These are phyloP conservation scores for Aspergillus sp. DNA, from an alignment of 2,329 filamentous ascomycete species.

Conservation along the genomic window DNA sequence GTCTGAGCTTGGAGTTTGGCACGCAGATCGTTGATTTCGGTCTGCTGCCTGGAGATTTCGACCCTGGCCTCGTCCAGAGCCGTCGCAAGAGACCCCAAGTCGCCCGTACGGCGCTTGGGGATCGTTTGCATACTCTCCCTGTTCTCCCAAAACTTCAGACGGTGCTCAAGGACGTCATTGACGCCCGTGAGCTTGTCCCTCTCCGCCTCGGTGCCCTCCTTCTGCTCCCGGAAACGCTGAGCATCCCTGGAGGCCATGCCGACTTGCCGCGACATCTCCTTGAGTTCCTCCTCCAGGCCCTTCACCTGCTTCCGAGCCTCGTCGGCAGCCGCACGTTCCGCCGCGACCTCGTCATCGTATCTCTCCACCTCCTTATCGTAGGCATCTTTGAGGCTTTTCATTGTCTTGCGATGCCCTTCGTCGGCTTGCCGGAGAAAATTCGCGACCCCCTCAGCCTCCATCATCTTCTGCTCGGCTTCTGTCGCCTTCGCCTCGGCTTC, in stretches of 20 bases:
- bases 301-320: background rate
- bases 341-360: slow-evolving; percentile 6
- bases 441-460: too few species aligned
- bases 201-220: background rate
- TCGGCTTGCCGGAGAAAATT: too few species aligned
- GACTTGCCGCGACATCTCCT: slow-evolving; percentile 5
- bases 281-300: slow-evolving; percentile 6
- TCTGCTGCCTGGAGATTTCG: slow-evolving; percentile 14
- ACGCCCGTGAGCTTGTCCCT: background rate
- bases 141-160: slow-evolving; percentile 11
- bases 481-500: slow-evolving; percentile 9
- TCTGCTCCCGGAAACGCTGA: slow-evolving; percentile 11
- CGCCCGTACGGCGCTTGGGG: slow-evolving; percentile 15
- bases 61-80: slow-evolving; percentile 19
- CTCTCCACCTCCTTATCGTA: slow-evolving; percentile 9
- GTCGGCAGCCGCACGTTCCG: slow-evolving; percentile 3
- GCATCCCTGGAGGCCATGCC: slow-evolving; percentile 15
- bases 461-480: background rate
- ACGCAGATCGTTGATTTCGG: slow-evolving; percentile 15
- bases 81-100: slow-evolving; percentile 15
- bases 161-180: slow-evolving; percentile 17
- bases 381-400: slow-evolving; percentile 5
- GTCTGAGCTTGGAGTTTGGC: slow-evolving; percentile 1
- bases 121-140: slow-evolving; percentile 11
- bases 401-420: too few species aligned